Conservation (phyloP, 1,284 basidiomycete species). For the Farysia itapuensis region DNA sequence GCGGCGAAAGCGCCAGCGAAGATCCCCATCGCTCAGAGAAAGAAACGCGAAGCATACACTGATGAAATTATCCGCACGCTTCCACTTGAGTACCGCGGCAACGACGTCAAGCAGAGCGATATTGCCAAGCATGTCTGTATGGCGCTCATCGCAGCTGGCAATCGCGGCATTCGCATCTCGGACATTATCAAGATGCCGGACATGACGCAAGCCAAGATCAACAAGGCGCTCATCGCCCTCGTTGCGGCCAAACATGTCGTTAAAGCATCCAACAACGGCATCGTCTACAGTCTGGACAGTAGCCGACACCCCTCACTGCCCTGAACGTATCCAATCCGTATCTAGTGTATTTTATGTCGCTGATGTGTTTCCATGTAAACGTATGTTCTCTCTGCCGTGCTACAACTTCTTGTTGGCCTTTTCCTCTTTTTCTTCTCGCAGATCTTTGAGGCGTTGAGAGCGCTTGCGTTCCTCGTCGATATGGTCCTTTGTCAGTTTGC, state of each 20-base stretch:
- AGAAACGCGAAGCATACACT: slow-evolving; percentile 62
- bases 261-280: slow-evolving; percentile 64
- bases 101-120: slow-evolving; percentile 66
- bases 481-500: slow-evolving; percentile 23
- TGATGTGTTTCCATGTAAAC: no score
- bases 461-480: slow-evolving; percentile 16
- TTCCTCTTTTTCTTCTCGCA: slow-evolving; percentile 17
- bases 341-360: background rate
- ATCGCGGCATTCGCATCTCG: slow-evolving; percentile 62
- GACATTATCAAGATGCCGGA: slow-evolving; percentile 80
- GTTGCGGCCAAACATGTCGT: slow-evolving; percentile 81
- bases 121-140: slow-evolving; percentile 52
- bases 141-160: slow-evolving; percentile 47
- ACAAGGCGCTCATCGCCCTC: slow-evolving; percentile 87
- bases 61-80: slow-evolving; percentile 72
- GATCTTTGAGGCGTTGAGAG: slow-evolving; percentile 4
- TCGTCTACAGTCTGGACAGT: slow-evolving; percentile 52
- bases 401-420: slow-evolving; percentile 19
- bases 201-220: slow-evolving; percentile 81
- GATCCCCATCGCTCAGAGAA: slow-evolving; percentile 76
- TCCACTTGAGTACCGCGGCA: slow-evolving; percentile 83
- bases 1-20: slow-evolving; percentile 65
- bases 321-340: slow-evolving; percentile 4
- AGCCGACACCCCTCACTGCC: slow-evolving; percentile 38
- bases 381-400: background rate